Percentiles rank a stretch among this genome's conserved stretches.
phyloP scores from a whole-genome alignment of 2,329 filamentous ascomycete genomes.

The Penicillium sp. region DNA sequence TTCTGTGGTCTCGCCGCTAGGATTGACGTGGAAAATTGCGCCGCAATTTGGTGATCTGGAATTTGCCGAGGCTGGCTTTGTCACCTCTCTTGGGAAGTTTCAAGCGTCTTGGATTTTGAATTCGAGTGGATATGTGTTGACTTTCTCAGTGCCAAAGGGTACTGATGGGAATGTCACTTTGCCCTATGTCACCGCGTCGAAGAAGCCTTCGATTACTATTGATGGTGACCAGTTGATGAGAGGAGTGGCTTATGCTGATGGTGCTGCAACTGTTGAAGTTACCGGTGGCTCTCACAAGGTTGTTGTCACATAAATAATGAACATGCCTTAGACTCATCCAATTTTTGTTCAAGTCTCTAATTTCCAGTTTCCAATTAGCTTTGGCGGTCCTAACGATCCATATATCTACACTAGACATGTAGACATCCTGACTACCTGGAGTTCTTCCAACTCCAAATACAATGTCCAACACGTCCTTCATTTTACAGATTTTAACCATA shows the following conservation, averaged over 20 bases:
- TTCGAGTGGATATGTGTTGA: constrained; percentile 16
- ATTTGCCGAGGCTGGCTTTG: constrained; percentile 46
- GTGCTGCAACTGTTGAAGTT: constrained; percentile 18
- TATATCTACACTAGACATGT: background rate
- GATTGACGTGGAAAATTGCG: constrained; percentile 42
- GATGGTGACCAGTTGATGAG: constrained; percentile 18
- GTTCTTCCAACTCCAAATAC: background rate
- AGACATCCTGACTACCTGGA: background rate
- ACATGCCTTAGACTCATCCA: background rate
- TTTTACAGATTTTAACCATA: background rate
- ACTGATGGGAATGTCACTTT: constrained; percentile 22
- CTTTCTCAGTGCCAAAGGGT: constrained; percentile 20
- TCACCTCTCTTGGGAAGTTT: constrained; percentile 45
- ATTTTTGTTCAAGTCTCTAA: too few relatives aligned
- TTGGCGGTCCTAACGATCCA: background rate
- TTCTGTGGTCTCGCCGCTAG: constrained; percentile 38
- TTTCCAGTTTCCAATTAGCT: background rate
- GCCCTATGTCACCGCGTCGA: constrained; percentile 17
- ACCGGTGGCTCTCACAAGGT: constrained; percentile 23
- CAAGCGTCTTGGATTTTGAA: constrained; percentile 20
- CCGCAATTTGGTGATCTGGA: constrained; percentile 46
- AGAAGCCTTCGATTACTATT: constrained; percentile 24
- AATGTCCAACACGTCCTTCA: background rate
- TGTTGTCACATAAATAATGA: constrained; percentile 9
- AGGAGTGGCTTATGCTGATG: constrained; percentile 17